Percentiles rank a stretch among this genome's conserved stretches.
phyloP scores from a whole-genome alignment of 2,329 filamentous ascomycete species.

The Paraphaeosphaeria minitans region DNA sequence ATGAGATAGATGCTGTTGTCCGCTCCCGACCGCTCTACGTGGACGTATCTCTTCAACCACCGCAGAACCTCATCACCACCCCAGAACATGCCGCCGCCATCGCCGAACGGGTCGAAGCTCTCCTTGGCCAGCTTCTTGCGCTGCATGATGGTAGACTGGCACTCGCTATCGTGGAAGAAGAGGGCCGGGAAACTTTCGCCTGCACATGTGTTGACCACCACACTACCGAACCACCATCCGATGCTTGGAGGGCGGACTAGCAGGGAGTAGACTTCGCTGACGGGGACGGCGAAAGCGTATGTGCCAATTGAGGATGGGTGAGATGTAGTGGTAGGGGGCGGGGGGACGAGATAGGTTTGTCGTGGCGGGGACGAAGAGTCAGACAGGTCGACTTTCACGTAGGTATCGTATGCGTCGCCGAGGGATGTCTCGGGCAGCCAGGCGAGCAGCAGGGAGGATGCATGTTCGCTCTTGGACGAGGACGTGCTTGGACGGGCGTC shows the following conservation, averaged over 20 bases:
- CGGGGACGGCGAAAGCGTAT: slow-evolving; percentile 89
- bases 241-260: slow-evolving; percentile 88
- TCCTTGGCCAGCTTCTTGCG: slow-evolving; percentile 85
- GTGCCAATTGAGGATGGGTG: slow-evolving; percentile 73
- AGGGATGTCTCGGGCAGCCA: slow-evolving; percentile 92
- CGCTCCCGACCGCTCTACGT: slow-evolving; percentile 79
- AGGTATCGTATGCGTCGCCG: slow-evolving; percentile 81
- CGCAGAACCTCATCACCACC: slow-evolving; percentile 92
- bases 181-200: slow-evolving; percentile 94
- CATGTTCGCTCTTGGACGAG: slow-evolving; percentile 52
- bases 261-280: slow-evolving; percentile 88
- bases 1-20: slow-evolving; percentile 92
- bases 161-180: slow-evolving; percentile 98
- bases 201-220: slow-evolving; percentile 88
- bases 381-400: slow-evolving; percentile 92
- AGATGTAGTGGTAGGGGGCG: slow-evolving; percentile 82
- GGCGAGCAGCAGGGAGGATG: slow-evolving; percentile 81
- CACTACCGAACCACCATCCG: slow-evolving; percentile 97
- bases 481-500: slow-evolving; percentile 49
- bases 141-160: slow-evolving; percentile 91
- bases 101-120: slow-evolving; percentile 87
- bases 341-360: slow-evolving; percentile 88
- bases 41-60: slow-evolving; percentile 85
- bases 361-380: slow-evolving; percentile 80
- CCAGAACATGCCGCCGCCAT: slow-evolving; percentile 90